Evolutionary conservation across 1,139 yeast species (phyloP), one percentile per base, ranked within the genome.

Genomic region (Kurtzmaniella quercitrusa): DNA sequence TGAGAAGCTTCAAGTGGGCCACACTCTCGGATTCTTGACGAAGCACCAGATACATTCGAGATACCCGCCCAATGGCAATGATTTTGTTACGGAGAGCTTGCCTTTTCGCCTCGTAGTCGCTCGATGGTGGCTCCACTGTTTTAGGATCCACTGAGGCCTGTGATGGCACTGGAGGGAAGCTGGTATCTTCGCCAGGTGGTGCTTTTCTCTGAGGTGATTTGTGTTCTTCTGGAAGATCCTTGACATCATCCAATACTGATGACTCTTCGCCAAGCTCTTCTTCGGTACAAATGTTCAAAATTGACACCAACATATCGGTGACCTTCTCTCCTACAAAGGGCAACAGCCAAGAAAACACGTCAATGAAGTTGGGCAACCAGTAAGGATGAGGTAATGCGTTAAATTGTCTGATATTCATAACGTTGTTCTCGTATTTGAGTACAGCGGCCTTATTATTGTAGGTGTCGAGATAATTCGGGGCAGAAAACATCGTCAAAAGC

Each of bases 281-380:
- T 58, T 90, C 95, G 1, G 97, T 87, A 68, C 98, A 93, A 46
- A 93, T 89, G 63, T 91, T 91, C 60, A 93, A 75, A 40, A 93
- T 87, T 1, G 95, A 81, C 29, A 90, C 89, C 59, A 93, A 75
- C 87, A 93, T 91, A 59, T 93, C 98, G 15, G 96, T 88, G 47
- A 91, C 85, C 54, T 90, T 81, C 66, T 93, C 97, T n/a, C 98
- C 98, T 34, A 93, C 98, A 71, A 93, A 93, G 7, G 98, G 98
- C 48, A 93, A 71, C 3, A 96, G 88, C 98, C 98, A 93, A 5
- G 96, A 86, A 63, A 93, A 93, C 6, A 91, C 96, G 62, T 93
- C 97, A 96, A 91, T 90, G 56, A 91, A 89, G 63, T 91, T 91
- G 3, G 98, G 98, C 53, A 93, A 73, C 93, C 96, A 91, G 65